phyloP scores from a whole-genome alignment of 2,329 filamentous ascomycete species.

The Cryphonectria radicalis region DNA sequence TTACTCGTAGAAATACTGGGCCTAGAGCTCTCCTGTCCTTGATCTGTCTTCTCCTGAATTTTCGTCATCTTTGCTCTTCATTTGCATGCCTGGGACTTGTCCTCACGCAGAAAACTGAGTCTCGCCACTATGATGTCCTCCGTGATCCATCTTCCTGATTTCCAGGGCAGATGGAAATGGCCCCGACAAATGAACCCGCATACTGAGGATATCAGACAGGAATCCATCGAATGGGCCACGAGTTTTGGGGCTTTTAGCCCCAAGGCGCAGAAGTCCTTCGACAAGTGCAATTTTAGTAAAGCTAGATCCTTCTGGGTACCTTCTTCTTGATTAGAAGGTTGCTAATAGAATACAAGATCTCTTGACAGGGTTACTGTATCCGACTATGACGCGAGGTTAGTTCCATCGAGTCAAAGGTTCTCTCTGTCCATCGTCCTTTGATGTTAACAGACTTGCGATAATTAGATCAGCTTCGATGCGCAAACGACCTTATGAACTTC shows the following conservation, averaged over 20 bases:
- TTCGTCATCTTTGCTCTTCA: neutral
- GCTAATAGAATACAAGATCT: conserved; percentile 22
- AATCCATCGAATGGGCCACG: conserved; percentile 29
- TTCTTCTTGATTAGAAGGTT: neutral
- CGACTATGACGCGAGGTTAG: conserved; percentile 26
- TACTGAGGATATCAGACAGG: conserved; percentile 13
- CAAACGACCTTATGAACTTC: conserved; percentile 36
- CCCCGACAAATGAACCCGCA: conserved; percentile 30
- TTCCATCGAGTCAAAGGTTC: neutral
- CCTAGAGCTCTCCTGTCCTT: neutral
- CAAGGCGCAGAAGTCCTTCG: conserved; percentile 30
- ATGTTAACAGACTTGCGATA: neutral
- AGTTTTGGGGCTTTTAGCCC: conserved; percentile 31
- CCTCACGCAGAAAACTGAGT: neutral
- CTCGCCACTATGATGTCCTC: neutral
- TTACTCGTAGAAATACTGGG: neutral
- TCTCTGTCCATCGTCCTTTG: neutral
- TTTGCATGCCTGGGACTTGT: neutral
- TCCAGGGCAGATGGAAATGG: conserved; percentile 30
- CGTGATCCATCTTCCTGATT: conserved; percentile 25
- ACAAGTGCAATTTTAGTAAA: conserved; percentile 32
- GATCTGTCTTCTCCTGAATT: neutral
- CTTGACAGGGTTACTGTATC: conserved; percentile 29
- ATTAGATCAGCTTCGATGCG: conserved; percentile 28
- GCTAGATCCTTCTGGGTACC: neutral